A percentile compares a stretch with the other conserved stretches of the same genome.
These are phyloP conservation scores for Nicotiana sylvestris DNA, from an alignment of 257 asterid species.

Conservation along the genomic window DNA sequence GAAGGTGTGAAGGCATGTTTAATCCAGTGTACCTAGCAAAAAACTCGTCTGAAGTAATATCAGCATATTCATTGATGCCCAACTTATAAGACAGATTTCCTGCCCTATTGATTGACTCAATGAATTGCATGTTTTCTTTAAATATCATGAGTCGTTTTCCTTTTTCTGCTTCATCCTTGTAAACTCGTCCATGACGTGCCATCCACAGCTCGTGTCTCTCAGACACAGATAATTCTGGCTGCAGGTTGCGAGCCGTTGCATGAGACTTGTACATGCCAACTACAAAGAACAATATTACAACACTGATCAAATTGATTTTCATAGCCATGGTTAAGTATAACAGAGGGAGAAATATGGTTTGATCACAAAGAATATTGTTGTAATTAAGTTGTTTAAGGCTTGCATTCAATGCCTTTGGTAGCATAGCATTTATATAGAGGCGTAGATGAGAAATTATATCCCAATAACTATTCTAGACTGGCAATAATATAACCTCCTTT, in stretches of 20 bases:
- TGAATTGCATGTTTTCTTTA: slow-evolving; percentile 30
- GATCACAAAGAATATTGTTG: background rate
- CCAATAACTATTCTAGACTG: too few species aligned
- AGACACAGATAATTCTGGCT: slow-evolving; percentile 6
- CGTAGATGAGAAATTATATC: too few species aligned
- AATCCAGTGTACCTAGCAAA: slow-evolving; percentile 15
- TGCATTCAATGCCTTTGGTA: background rate
- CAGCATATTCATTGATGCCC: slow-evolving; percentile 36
- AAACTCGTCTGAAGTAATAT: slow-evolving; percentile 35
- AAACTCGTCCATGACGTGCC: slow-evolving; percentile 24
- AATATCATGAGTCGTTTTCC: slow-evolving; percentile 29
- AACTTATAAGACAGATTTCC: slow-evolving; percentile 28
- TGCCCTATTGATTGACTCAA: slow-evolving; percentile 29
- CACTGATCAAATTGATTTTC: background rate
- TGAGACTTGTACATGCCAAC: background rate
- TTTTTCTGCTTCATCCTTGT: slow-evolving; percentile 28
- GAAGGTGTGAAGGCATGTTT: background rate
- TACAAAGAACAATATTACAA: slow-evolving; percentile 7
- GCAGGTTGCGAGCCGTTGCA: slow-evolving; percentile 3
- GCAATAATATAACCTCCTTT: too few species aligned
- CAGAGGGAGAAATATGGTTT: background rate
- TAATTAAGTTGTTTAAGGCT: background rate
- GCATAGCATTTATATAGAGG: background rate
- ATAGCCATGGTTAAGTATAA: background rate
- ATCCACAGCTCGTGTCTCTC: slow-evolving; percentile 30